Evolutionary conservation across 495 filamentous ascomycete species (phyloP), one percentile per base, ranked within the genome.

Genomic region (Corynascus novoguineensis): DNA sequence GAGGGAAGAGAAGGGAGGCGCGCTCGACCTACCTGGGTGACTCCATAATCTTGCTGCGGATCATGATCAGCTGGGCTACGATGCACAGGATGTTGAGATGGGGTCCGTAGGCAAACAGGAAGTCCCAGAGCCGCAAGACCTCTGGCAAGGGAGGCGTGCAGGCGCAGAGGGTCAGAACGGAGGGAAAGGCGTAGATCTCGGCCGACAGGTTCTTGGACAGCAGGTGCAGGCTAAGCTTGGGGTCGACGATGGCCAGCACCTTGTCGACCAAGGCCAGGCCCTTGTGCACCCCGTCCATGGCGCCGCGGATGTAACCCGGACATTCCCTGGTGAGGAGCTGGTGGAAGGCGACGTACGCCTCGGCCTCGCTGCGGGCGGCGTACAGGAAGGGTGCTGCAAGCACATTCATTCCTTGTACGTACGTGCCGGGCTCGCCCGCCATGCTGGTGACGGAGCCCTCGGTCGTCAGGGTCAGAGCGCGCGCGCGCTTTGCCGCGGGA

Each of bases 331-430:
- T 93, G 59, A 97, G 83, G 59, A 96, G 92, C 38, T 83, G 83
- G 65, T 95, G 83, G 68, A 99, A 97, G 10, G 90, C 84, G 27
- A 88, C 84, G 55, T 96, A 97, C 11, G 95, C 93, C 68, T 99
- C 90, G 0, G 90, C 88, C 70, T 99, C 93, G 64, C 89, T 95
- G 58, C 89, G 85, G 17, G 93, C 91, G 3, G 92, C 90, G 71
- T 99, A 99, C 40, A 97, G 79, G 64, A 99, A 97, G 0, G 93
- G 95, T 9, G 93, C 93, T 34, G 89, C 92, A n/a, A 98, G 82
- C n/a, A 97, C 92, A 67, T 97, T 98, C 93, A 98, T 97, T 55
- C 93, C 93, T 68, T 99, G 93, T 5, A 97, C 95, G 68, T 99
- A 99, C 51, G 88, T 89, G 12, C 88, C 87, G 14, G 85, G 80